These are phyloP conservation scores for Eragrostis curvula DNA, from an alignment of 176 grass and related monocot genomes.

Conservation along the genomic window DNA sequence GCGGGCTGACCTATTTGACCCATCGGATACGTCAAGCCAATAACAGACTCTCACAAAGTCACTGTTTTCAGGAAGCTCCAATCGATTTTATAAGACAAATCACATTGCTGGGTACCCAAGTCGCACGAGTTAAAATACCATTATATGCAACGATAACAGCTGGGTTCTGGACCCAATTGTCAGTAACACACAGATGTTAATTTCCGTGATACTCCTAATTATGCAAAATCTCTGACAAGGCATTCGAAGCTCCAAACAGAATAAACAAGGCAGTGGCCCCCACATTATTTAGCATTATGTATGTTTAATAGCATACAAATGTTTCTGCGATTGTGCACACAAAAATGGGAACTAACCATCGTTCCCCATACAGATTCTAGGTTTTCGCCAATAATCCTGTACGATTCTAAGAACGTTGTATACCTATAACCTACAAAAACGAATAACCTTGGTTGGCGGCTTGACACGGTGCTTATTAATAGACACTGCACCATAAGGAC, in stretches of 20 bases:
- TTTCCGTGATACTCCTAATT: too few relatives aligned
- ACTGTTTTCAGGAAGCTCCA: background rate
- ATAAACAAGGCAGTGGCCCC: background rate
- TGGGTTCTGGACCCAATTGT: too few relatives aligned
- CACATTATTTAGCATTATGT: background rate
- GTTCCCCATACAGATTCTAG: background rate
- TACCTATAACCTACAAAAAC: constrained; percentile 16
- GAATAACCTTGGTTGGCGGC: background rate
- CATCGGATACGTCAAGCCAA: background rate
- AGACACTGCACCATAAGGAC: background rate
- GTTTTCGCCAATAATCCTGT: background rate
- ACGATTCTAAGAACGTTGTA: background rate
- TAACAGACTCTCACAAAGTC: background rate
- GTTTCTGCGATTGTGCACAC: background rate
- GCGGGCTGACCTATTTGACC: too few relatives aligned
- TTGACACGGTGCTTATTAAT: constrained; percentile 14
- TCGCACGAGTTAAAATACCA: too few relatives aligned
- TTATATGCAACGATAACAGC: too few relatives aligned
- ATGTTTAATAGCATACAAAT: background rate
- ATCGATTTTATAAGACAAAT: background rate
- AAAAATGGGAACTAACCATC: background rate
- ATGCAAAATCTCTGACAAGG: too few relatives aligned
- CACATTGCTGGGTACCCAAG: too few relatives aligned
- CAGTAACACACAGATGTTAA: too few relatives aligned
- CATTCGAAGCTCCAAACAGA: background rate